phyloP scores from a whole-genome alignment of 768 basidiomycete species.

The Pisolithus orientalis region DNA sequence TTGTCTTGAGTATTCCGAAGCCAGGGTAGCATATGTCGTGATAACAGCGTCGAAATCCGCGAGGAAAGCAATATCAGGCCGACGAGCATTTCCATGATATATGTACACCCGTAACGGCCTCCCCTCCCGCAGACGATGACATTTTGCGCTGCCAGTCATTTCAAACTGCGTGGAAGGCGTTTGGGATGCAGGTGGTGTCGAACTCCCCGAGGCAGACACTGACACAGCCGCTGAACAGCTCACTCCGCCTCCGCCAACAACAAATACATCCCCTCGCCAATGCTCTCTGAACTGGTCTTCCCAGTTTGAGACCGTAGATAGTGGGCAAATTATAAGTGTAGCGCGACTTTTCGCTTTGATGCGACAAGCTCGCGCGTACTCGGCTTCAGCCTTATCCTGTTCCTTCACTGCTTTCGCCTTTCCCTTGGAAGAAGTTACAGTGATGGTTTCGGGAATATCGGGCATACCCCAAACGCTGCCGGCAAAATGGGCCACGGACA shows the following conservation, averaged over 20 bases:
- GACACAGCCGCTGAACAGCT: conserved; percentile 22
- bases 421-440: conserved; percentile 39
- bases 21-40: conserved; percentile 94
- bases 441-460: conserved; percentile 27
- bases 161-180: conserved; percentile 27
- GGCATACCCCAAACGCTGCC: conserved; percentile 88
- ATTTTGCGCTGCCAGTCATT: conserved; percentile 16
- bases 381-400: conserved; percentile 68
- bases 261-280: conserved; percentile 83
- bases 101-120: conserved; percentile 79
- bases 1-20: conserved; percentile 92
- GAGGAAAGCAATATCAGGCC: conserved; percentile 79
- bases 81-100: conserved; percentile 89
- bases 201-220: conserved; percentile 30
- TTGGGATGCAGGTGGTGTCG: conserved; percentile 33
- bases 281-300: conserved; percentile 98
- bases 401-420: conserved; percentile 61
- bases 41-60: conserved; percentile 96
- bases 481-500: conserved; percentile 56
- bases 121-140: conserved; percentile 38
- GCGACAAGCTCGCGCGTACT: conserved; percentile 61
- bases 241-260: conserved; percentile 70
- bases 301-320: conserved; percentile 97
- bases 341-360: conserved; percentile 83
- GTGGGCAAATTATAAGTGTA: conserved; percentile 93